phyloP scores from a whole-genome alignment of 768 basidiomycete species.

The Tubosaeta sp. region DNA sequence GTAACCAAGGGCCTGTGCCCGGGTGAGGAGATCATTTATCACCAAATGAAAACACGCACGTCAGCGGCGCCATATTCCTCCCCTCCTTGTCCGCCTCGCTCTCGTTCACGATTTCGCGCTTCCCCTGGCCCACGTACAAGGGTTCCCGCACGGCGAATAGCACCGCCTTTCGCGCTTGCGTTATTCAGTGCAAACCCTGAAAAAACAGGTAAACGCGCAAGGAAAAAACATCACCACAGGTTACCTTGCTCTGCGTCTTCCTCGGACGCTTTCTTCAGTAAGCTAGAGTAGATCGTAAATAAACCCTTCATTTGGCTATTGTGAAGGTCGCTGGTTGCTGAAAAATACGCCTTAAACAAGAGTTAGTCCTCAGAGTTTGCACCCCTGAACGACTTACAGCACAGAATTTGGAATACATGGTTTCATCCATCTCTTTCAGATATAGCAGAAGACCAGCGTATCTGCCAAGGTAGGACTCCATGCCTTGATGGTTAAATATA shows the following conservation, averaged over 20 bases:
- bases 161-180: conserved; percentile 41
- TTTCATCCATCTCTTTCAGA: conserved; percentile 94
- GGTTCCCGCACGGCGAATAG: conserved; percentile 80
- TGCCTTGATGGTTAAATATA: conserved; percentile 58
- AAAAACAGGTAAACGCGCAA: background rate
- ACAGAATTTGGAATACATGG: conserved; percentile 81
- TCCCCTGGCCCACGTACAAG: conserved; percentile 78
- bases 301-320: conserved; percentile 74
- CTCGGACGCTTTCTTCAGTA: conserved; percentile 63
- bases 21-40: background rate
- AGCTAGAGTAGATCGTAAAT: conserved; percentile 50
- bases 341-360: conserved; percentile 78
- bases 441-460: conserved; percentile 91
- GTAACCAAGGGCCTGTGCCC: conserved; percentile 61
- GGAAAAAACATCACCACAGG: conserved; percentile 6
- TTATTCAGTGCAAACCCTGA: conserved; percentile 42
- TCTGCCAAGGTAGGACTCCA: conserved; percentile 81
- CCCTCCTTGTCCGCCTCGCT: conserved; percentile 49
- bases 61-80: conserved; percentile 70
- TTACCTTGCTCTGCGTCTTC: conserved; percentile 75
- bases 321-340: conserved; percentile 79
- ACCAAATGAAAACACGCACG: conserved; percentile 36
- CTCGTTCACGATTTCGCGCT: conserved; percentile 38
- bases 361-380: conserved; percentile 1
- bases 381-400: conserved; percentile 53